Evolutionary conservation across 768 basidiomycete genomes (phyloP), one percentile per base, ranked within the genome.

Genomic region (Lactarius trivialis): DNA sequence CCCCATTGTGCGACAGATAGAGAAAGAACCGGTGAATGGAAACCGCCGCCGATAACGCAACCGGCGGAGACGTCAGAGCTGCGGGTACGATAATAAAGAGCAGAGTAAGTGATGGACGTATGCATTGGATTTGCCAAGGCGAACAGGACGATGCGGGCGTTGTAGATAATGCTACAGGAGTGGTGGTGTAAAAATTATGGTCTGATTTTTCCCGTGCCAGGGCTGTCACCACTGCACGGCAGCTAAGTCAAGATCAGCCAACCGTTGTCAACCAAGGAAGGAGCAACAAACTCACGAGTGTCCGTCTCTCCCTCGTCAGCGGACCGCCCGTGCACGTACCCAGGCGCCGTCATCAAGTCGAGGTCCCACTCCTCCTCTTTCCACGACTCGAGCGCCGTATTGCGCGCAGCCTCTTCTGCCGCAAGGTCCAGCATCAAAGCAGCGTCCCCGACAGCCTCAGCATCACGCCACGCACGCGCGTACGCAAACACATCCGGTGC

Each of bases 291-390:
- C 65, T 56, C 56, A 67, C 66, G 60, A 8, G 60, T 66, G 48
- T 66, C 65, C 9, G 58, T 60, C 12, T 67, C 65, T 19, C 58
- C 58, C 19, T 56, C 64, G 7, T 61, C 63, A 6, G 59, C 49
- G 12, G 51, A 39, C 26, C 63, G 60, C 26, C 67, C 65, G 33
- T 67, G 60, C 5, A 66, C 19, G 51, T 66, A 67, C n/a, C 61
- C 67, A 5, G 67, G 67, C 3, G 67, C 56, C 15, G 60, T 62
- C 49, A 56, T 52, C 55, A 67, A 17, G 28, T 67, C 67, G 34
- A 67, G 32, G 26, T 67, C 67, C 67, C 67, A 67, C 33, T 67
- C 67, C 2, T 57, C 65, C 43, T 60, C 58, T 51, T 66, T 66
- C 67, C 65, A 63, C 24, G 60, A 50, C 9, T 58, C 55, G 24